These are phyloP conservation scores for Cicer cuneatum DNA, from an alignment of 306 rosid genomes.

Conservation along the genomic window DNA sequence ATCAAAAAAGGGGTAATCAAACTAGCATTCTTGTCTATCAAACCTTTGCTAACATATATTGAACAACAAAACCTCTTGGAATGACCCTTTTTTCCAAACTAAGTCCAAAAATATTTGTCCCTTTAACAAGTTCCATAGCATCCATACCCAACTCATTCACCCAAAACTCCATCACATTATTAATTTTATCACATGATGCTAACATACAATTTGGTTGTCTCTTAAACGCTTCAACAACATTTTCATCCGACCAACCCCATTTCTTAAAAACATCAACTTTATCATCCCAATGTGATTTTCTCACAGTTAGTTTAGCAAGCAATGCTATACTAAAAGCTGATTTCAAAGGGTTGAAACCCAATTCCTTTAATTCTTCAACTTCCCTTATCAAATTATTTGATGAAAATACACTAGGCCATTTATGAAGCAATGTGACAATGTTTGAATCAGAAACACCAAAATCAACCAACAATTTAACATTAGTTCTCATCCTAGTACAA, in stretches of 20 bases:
- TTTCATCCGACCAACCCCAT: slow-evolving; percentile 48
- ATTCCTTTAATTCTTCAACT: slow-evolving; percentile 48
- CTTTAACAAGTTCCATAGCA: too few species aligned
- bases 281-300: slow-evolving; percentile 49
- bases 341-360: slow-evolving; percentile 53
- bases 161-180: too few species aligned
- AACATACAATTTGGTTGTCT: too few species aligned
- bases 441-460: slow-evolving; percentile 30
- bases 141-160: too few species aligned
- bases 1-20: too few species aligned
- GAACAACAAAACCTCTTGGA: too few species aligned
- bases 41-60: too few species aligned
- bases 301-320: slow-evolving; percentile 35
- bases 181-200: too few species aligned
- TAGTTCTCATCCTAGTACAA: background rate
- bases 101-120: too few species aligned
- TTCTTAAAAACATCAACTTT: slow-evolving; percentile 49
- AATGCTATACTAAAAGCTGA: slow-evolving; percentile 45
- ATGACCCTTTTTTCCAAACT: too few species aligned
- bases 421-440: slow-evolving; percentile 17
- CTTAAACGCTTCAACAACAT: too few species aligned
- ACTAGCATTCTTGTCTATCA: too few species aligned
- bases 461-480: slow-evolving; percentile 26
- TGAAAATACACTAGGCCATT: slow-evolving; percentile 19
- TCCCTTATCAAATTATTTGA: background rate